Evolutionary conservation across 1,284 basidiomycete species (phyloP).

Genomic region (Pseudozyma pruni): DNA sequence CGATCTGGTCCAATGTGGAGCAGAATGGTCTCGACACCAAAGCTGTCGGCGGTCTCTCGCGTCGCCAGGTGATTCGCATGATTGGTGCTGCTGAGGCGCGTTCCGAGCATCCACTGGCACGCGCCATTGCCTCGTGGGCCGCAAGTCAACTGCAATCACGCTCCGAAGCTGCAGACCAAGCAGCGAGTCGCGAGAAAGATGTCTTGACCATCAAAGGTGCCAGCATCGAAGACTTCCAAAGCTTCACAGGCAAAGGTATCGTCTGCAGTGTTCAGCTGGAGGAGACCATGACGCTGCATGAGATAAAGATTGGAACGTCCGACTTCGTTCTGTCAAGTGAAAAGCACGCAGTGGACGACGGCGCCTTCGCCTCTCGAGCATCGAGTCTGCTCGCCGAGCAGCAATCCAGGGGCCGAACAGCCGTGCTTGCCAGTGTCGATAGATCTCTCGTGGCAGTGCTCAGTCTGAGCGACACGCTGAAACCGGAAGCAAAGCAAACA

Average conservation of each 20-base stretch:
- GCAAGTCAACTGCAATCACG: constrained; percentile 72
- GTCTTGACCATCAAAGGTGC: constrained; percentile 66
- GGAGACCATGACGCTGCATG: constrained; percentile 50
- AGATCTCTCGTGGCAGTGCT: constrained; percentile 47
- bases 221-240: constrained; percentile 77
- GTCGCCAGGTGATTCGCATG: constrained; percentile 70
- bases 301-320: constrained; percentile 54
- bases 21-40: constrained; percentile 20
- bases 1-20: constrained; percentile 78
- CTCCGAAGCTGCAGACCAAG: background rate
- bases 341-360: constrained; percentile 11
- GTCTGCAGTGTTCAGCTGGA: constrained; percentile 63
- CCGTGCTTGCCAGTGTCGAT: constrained; percentile 60
- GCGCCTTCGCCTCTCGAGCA: constrained; percentile 19
- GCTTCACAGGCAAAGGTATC: constrained; percentile 88
- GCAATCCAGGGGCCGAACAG: constrained; percentile 56
- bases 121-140: constrained; percentile 83
- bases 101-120: constrained; percentile 95
- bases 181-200: constrained; percentile 2
- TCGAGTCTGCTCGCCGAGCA: constrained; percentile 32
- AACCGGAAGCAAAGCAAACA: constrained; percentile 57
- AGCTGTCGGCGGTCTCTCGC: constrained; percentile 31
- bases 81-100: constrained; percentile 85
- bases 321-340: constrained; percentile 35
- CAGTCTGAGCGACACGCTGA: constrained; percentile 62